Percentiles rank a stretch among this genome's conserved stretches.
phyloP scores from a whole-genome alignment of 331 rosid species.

The Arachis monticola region DNA sequence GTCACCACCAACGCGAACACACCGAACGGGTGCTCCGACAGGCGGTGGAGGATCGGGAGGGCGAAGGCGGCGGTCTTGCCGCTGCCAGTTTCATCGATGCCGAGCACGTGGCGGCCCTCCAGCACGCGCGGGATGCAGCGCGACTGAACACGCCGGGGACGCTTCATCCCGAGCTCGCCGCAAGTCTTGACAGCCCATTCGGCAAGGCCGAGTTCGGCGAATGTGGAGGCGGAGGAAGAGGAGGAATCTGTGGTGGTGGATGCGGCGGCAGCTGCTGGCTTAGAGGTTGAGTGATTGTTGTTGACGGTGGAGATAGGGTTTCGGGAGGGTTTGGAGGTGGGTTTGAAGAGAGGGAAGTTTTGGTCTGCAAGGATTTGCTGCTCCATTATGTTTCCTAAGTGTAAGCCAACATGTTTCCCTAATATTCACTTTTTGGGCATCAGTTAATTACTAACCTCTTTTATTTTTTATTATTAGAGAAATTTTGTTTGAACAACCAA shows the following conservation, averaged over 20 bases:
- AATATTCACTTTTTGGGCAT: too few relatives aligned
- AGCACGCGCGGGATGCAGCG: constrained; percentile 75
- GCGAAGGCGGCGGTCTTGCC: constrained; percentile 98
- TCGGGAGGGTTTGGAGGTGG: constrained; percentile 42
- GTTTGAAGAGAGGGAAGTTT: constrained; percentile 67
- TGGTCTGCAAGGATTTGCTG: constrained; percentile 37
- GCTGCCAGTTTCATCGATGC: constrained; percentile 84
- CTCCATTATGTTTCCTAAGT: constrained; percentile 50
- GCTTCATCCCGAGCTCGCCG: constrained; percentile 68
- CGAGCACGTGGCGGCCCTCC: constrained; percentile 76
- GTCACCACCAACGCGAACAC: constrained; percentile 79
- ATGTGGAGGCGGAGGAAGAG: constrained; percentile 37
- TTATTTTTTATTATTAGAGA: too few relatives aligned
- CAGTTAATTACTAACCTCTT: too few relatives aligned
- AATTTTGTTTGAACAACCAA: too few relatives aligned
- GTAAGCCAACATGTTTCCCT: too few relatives aligned
- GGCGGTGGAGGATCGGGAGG: constrained; percentile 77
- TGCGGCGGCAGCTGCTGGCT: not conserved
- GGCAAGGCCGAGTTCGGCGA: constrained; percentile 66
- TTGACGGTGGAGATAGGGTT: not conserved
- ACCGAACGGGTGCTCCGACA: constrained; percentile 69
- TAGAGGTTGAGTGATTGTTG: constrained; percentile 32
- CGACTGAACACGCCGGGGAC: constrained; percentile 70
- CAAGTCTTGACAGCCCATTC: constrained; percentile 72
- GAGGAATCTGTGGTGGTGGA: not conserved